These are phyloP conservation scores for Xylaria venustula DNA, from an alignment of 495 filamentous ascomycete genomes.

Conservation along the genomic window DNA sequence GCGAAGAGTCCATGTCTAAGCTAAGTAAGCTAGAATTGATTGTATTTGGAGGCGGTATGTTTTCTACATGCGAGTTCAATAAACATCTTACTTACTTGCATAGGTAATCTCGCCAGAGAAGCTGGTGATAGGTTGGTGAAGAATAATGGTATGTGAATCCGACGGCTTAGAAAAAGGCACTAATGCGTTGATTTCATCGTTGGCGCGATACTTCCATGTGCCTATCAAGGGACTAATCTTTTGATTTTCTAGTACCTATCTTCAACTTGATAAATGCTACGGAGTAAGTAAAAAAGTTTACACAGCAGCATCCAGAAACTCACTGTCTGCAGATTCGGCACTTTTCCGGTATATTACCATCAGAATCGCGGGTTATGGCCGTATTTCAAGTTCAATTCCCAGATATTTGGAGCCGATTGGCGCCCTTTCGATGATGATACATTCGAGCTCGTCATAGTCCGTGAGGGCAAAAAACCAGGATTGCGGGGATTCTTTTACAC, in stretches of 20 bases:
- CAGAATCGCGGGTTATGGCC: conserved; percentile 38
- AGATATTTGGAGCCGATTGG: conserved; percentile 36
- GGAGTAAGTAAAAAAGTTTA: conserved; percentile 24
- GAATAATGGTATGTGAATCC: conserved; percentile 3
- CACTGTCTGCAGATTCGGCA: conserved; percentile 27
- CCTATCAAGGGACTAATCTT: not conserved
- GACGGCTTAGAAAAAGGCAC: too few relatives aligned
- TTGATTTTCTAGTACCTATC: conserved; percentile 14
- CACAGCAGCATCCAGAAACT: not conserved
- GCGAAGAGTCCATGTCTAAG: conserved; percentile 15
- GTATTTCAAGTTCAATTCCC: conserved; percentile 43
- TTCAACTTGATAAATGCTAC: conserved; percentile 32
- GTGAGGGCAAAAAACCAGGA: not conserved
- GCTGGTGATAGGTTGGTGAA: conserved; percentile 28
- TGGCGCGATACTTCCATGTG: not conserved
- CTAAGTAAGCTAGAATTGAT: conserved; percentile 27
- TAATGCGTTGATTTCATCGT: too few relatives aligned
- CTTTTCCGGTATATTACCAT: conserved; percentile 30
- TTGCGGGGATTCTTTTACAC: conserved; percentile 3
- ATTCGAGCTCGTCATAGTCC: conserved; percentile 2
- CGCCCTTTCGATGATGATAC: conserved; percentile 34
- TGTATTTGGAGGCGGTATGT: conserved; percentile 34
- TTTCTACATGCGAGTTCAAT: not conserved
- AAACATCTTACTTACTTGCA: not conserved
- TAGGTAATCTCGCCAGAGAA: conserved; percentile 28